Percentiles rank a stretch among this genome's conserved stretches.
Conservation (phyloP, 2,329 filamentous ascomycete species). For the Bipolaris zeicola region DNA sequence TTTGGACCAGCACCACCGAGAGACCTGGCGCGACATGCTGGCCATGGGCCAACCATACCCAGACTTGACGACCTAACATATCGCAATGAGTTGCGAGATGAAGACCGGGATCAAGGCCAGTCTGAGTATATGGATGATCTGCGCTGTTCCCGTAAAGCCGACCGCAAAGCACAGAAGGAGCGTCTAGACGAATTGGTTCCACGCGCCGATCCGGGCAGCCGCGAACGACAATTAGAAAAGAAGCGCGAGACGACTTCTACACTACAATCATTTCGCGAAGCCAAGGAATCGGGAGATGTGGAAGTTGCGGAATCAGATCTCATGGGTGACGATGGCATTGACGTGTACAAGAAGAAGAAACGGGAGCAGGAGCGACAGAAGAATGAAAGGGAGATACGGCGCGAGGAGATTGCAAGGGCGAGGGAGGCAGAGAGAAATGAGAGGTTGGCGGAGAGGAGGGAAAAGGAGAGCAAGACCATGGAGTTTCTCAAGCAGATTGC, state of each 20-base stretch:
- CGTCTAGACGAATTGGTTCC: constrained; percentile 80
- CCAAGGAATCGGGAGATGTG: constrained; percentile 65
- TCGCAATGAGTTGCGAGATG: constrained; percentile 62
- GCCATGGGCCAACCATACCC: constrained; percentile 67
- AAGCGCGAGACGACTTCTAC: constrained; percentile 72
- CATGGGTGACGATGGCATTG: constrained; percentile 73
- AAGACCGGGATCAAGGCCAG: constrained; percentile 58
- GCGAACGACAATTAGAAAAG: constrained; percentile 87
- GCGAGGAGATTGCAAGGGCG: constrained; percentile 80
- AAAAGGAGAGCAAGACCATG: constrained; percentile 84
- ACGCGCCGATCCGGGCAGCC: constrained; percentile 79
- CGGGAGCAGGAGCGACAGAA: constrained; percentile 72
- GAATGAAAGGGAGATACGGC: constrained; percentile 79
- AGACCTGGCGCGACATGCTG: constrained; percentile 32
- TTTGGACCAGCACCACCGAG: constrained; percentile 59
- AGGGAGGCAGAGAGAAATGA: constrained; percentile 81
- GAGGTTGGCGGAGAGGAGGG: constrained; percentile 68
- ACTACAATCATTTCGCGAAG: constrained; percentile 73
- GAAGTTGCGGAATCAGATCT: constrained; percentile 76
- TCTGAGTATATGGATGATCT: constrained; percentile 57
- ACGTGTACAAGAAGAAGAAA: constrained; percentile 69
- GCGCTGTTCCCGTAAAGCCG: constrained; percentile 65
- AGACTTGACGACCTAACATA: constrained; percentile 74
- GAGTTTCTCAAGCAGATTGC: constrained; percentile 79
- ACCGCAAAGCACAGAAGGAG: constrained; percentile 71